Base-by-base conservation (phyloP, 306 rosid genomes). In the Arachis stenosperma region DNA sequence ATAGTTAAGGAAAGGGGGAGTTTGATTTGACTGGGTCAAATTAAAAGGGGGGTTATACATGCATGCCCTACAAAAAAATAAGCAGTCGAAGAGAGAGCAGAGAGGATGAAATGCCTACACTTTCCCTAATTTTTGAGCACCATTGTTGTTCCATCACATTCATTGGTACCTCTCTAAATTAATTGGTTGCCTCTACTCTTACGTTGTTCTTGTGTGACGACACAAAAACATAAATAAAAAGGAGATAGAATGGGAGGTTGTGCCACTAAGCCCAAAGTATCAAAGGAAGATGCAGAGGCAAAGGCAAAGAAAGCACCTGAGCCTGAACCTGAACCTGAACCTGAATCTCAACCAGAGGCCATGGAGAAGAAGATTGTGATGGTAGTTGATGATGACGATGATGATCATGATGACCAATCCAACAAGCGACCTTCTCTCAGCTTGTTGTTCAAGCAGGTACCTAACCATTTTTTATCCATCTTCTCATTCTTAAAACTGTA, bases 251-350 rank as follows among this genome's bases (percentile, higher is more conserved):
- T 89, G 95, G 95, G 95, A 39, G 95, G 83, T 42, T 89, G 95
- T 61, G 90, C 91, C 0, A 83, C 91, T 1, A 89, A 89, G 72
- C 91, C 95, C 0, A 85, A 72, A 80, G 90, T 85, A 6, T 46
- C 41, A 0, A 79, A 81, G 69, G 83, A 68, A 1, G 82, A 40
- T 3, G 42, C 33, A 1, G 67, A 17, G 0, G 15, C 3, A 0
- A 74, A 63, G 6, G 71, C 37, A 33, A 33, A 2, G 2, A 65
- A 60, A 12, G 77, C 75, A 36, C 87, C 89, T 0, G 68, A 76
- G 73, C 78, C 77, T 6, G 70, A 71, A 37, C 84, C 90, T 0
- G 72, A 76, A 75, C 70, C 27, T 43, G 81, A 84, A 4, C 27
- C 59, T 3, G n/a, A 42, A 41, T 27, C 15, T n/a, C 2, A 0